Conservation (phyloP, 2,329 filamentous ascomycete species). For the Exserohilum turcica region DNA sequence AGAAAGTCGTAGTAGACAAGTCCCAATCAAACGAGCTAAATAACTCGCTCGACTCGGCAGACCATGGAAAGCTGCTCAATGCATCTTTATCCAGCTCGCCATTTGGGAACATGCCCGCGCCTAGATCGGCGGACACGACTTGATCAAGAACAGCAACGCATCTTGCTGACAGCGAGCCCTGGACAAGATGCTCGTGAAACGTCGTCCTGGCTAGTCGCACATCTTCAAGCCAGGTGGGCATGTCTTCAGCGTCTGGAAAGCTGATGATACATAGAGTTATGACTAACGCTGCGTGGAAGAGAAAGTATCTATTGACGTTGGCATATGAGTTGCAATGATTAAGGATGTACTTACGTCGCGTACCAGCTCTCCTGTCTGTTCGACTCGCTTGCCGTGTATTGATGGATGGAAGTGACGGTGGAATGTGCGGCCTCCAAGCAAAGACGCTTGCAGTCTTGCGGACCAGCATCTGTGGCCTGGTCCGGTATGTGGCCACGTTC, state of each 20-base stretch:
- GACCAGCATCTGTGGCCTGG: constrained; percentile 20
- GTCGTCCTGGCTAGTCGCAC: constrained; percentile 28
- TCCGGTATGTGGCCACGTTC: constrained; percentile 28
- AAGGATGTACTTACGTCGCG: constrained; percentile 24
- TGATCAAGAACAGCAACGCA: constrained; percentile 34
- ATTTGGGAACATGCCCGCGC: constrained; percentile 23
- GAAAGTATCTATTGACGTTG: constrained; percentile 32
- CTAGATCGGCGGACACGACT: constrained; percentile 26
- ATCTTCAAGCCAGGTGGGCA: constrained; percentile 27
- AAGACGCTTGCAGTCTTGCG: constrained; percentile 30
- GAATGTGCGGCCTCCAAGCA: constrained; percentile 34
- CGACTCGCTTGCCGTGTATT: constrained; percentile 26
- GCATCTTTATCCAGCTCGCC: constrained; percentile 25
- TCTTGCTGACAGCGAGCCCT: constrained; percentile 32
- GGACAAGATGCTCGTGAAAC: constrained; percentile 27
- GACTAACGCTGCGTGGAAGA: constrained; percentile 33
- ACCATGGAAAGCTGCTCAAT: constrained; percentile 33
- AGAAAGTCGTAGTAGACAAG: constrained; percentile 25
- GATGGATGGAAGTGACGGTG: constrained; percentile 30
- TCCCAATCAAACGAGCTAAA: constrained; percentile 36
- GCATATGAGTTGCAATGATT: no score
- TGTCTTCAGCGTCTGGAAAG: constrained; percentile 23
- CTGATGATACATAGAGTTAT: constrained; percentile 34
- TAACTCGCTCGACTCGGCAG: constrained; percentile 30
- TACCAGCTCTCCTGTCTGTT: constrained; percentile 35